A percentile compares a stretch with the other conserved stretches of the same genome.
Conservation (phyloP, 768 basidiomycete genomes). For the Mycena rosella region DNA sequence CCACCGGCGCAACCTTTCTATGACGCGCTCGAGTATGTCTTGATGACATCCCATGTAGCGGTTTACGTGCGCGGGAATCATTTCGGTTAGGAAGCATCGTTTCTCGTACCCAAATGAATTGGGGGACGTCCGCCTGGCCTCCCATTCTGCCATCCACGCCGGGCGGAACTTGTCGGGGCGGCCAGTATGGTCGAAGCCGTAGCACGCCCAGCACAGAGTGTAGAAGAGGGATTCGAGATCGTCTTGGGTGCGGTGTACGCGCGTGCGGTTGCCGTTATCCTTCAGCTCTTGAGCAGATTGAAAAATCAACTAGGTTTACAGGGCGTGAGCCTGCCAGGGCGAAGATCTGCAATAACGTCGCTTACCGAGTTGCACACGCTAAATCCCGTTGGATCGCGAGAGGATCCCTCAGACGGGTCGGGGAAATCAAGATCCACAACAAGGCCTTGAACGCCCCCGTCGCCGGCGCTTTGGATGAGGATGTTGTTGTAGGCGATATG, state of each 20-base stretch:
- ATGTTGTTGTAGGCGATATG: slow-evolving; percentile 26
- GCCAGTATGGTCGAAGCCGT: slow-evolving; percentile 27
- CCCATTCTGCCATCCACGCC: slow-evolving; percentile 13
- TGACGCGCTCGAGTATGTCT: slow-evolving; percentile 24
- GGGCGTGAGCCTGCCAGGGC: not conserved
- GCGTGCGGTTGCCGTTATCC: not conserved
- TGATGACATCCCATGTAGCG: slow-evolving; percentile 28
- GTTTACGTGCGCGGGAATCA: slow-evolving; percentile 11
- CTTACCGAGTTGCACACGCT: slow-evolving; percentile 1
- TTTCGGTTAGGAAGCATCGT: not conserved
- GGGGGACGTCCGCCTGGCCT: not conserved
- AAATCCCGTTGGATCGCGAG: not conserved
- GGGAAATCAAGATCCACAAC: slow-evolving; percentile 29
- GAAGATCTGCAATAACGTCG: not conserved
- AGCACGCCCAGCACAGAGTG: slow-evolving; percentile 30
- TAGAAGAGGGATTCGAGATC: slow-evolving; percentile 26
- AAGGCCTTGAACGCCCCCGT: slow-evolving; percentile 10
- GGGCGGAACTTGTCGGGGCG: slow-evolving; percentile 26
- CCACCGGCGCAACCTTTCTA: not conserved
- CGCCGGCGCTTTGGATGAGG: not conserved
- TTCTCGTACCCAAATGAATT: not conserved
- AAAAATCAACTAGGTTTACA: slow-evolving; percentile 16
- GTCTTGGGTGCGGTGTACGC: not conserved
- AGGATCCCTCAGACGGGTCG: slow-evolving; percentile 5
- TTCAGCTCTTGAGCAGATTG: not conserved